These are phyloP conservation scores for barrel medic (Medicago truncatula) DNA, from an alignment of 306 rosid species.

Conservation along the genomic window MtrunA17r5.0-ANR NC_053049.1:5431001-5431500, in stretches of 20 bases:
- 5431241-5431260: neutral
- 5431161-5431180: slow-evolving; percentile 98
- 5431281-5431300: slow-evolving; percentile 12
- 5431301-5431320: neutral
- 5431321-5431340: slow-evolving; percentile 7
- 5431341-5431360: neutral
- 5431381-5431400: too few species aligned
- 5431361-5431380: neutral
- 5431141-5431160: slow-evolving; percentile 99
- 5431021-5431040: slow-evolving; percentile 68
- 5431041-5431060: slow-evolving; percentile 96
- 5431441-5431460: too few species aligned
- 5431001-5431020: slow-evolving; percentile 36
- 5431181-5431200: slow-evolving; percentile 57
- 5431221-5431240: slow-evolving; percentile 17
- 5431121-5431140: slow-evolving; percentile 96
- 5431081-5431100: slow-evolving; percentile 75
- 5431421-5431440: too few species aligned
- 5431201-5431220: slow-evolving; percentile 30
- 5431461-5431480: too few species aligned
- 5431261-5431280: slow-evolving; percentile 4
- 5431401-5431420: too few species aligned
- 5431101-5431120: slow-evolving; percentile 97
- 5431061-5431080: slow-evolving; percentile 89
- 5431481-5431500: too few species aligned